Evolutionary conservation across 164 flowering plant species (phyloP).

Genomic region (Vitis rupestris): DNA sequence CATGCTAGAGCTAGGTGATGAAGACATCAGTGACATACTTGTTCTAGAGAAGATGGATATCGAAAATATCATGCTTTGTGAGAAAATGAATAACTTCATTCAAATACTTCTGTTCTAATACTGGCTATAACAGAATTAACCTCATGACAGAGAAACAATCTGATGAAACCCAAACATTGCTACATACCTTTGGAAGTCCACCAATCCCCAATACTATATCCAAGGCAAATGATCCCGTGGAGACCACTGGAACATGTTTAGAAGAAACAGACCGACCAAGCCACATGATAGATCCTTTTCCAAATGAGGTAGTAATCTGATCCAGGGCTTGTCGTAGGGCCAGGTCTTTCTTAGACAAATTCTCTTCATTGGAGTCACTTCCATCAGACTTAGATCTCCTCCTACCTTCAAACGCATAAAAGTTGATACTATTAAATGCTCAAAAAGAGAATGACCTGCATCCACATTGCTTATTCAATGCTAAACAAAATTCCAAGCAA

Average conservation of each 20-base stretch:
- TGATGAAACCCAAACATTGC: neutral
- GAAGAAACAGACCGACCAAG: conserved; percentile 69
- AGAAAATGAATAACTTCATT: too few species aligned
- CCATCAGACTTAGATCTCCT: conserved; percentile 65
- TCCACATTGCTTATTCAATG: neutral
- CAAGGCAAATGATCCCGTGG: conserved; percentile 87
- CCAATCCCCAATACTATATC: conserved; percentile 89
- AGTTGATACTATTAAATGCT: neutral
- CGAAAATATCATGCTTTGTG: too few species aligned
- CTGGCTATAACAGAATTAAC: neutral
- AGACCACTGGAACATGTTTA: conserved; percentile 67
- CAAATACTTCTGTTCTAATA: neutral
- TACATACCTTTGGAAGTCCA: conserved; percentile 87
- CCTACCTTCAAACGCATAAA: conserved; percentile 41
- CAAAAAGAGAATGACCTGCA: neutral
- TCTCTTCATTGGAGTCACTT: conserved; percentile 73
- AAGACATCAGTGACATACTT: too few species aligned
- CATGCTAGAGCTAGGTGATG: too few species aligned
- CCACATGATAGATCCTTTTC: conserved; percentile 97
- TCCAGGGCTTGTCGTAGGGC: conserved; percentile 83
- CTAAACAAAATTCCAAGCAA: neutral
- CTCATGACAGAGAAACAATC: neutral
- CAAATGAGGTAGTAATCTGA: conserved; percentile 84
- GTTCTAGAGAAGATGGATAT: too few species aligned
- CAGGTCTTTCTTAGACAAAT: conserved; percentile 74